These are phyloP conservation scores for Clonostachys byssicola DNA, from an alignment of 2,329 filamentous ascomycete genomes.

Conservation along the genomic window DNA sequence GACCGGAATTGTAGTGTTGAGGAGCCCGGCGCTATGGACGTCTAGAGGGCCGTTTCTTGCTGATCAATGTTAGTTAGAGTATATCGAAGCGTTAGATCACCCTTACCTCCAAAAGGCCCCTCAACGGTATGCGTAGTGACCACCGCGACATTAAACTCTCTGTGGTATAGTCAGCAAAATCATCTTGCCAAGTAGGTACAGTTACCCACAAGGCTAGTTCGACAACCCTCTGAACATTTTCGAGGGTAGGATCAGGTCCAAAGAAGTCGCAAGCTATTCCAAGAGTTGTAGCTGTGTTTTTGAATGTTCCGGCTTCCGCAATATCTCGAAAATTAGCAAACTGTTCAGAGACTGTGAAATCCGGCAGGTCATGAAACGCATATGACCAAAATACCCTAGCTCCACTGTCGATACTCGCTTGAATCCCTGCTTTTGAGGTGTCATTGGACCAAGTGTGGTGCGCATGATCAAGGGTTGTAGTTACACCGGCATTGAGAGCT, in stretches of 20 bases:
- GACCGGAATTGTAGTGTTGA: conserved; percentile 39
- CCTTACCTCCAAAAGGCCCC: conserved; percentile 24
- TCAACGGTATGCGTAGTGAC: conserved; percentile 39
- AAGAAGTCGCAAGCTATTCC: conserved; percentile 36
- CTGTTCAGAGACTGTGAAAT: conserved; percentile 3
- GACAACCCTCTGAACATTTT: conserved; percentile 24
- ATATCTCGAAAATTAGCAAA: conserved; percentile 4
- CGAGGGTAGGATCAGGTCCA: conserved; percentile 16
- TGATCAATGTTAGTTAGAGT: not conserved
- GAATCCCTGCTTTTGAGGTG: conserved; percentile 34
- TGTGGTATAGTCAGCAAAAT: conserved; percentile 5
- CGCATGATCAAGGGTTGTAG: conserved; percentile 47
- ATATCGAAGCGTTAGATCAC: not conserved
- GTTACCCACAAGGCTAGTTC: conserved; percentile 20
- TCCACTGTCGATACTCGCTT: conserved; percentile 36
- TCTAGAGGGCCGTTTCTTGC: conserved; percentile 30
- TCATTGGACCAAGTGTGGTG: conserved; percentile 40
- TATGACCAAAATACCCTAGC: conserved; percentile 42
- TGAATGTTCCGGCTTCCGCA: not conserved
- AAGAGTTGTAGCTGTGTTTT: conserved; percentile 20
- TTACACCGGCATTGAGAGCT: conserved; percentile 47
- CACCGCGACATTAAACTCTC: conserved; percentile 31
- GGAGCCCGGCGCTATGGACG: conserved; percentile 26
- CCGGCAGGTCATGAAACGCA: conserved; percentile 24
- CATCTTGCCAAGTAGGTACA: too few species aligned